Base-by-base conservation (phyloP, 2,329 filamentous ascomycete genomes). In the Elsinoe perseae region DNA sequence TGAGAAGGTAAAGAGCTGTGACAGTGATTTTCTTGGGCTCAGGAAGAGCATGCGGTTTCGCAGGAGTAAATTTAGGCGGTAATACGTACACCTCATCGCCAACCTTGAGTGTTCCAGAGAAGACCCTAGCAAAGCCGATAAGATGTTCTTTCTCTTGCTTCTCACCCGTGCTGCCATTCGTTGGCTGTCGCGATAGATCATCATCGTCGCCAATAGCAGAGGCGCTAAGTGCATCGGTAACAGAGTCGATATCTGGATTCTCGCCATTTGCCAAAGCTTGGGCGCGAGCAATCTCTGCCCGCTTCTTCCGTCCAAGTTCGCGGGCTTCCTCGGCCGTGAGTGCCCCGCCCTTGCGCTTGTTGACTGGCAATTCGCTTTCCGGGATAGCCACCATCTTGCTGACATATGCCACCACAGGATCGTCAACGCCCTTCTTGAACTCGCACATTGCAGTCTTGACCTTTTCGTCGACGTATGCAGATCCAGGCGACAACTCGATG, bases 321-420 rank as follows among this genome's bases (percentile, higher is more conserved):
- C 88, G 78, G 2, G 93, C 93, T 71, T 97, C 93, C 60, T 95
- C 93, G 1, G 89, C 86, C 36, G 82, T 95, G 65, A 97, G 79
- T 42, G 84, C 73, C 18, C 73, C 83, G 0, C 85, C 85, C 14
- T 83, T 79, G 44, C 89, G 80, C 70, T 86, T 95, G 69, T 95
- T 95, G 54, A 92, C 82, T 0, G 89, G 87, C 4, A 98, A 76
- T 64, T 98, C 92, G 70, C 89, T 96, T 66, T 95, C 89, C 0
- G 90, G 92, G 10, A 98, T 80, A 0, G 93, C 93, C 1, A 97
- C 88, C 90, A 98, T 96, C 70, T 98, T 98, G 73, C 92, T 97
- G 59, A 98, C 88, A 62, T 95, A 98, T 7, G 89, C 92, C 1
- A 98, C 89, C 0, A 95, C 83, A 0, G 92, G 91, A 57, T 87